These are phyloP conservation scores for Mycena leptocephala DNA, from an alignment of 768 basidiomycete species.

Conservation along the genomic window DNA sequence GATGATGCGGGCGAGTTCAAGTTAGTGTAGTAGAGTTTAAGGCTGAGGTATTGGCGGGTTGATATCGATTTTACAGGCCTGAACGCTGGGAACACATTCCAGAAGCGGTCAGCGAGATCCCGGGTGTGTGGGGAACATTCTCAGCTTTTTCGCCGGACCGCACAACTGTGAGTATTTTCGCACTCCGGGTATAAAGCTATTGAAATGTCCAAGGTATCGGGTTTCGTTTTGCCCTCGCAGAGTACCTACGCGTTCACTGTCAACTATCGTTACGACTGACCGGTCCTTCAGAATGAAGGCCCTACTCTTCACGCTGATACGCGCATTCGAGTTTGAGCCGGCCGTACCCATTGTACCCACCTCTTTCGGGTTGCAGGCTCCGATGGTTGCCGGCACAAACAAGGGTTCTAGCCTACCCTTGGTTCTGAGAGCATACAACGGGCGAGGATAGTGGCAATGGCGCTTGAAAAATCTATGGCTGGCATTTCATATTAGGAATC, in stretches of 20 bases:
- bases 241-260: slow-evolving; percentile 52
- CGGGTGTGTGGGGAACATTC: slow-evolving; percentile 74
- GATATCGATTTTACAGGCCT: slow-evolving; percentile 59
- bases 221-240: slow-evolving; percentile 76
- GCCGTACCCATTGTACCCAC: slow-evolving; percentile 4
- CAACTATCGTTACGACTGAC: not conserved
- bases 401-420: not conserved
- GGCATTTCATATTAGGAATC: not conserved
- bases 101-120: slow-evolving; percentile 60
- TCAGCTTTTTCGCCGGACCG: slow-evolving; percentile 74
- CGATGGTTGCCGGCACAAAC: not conserved
- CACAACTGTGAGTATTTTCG: slow-evolving; percentile 18
- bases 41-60: not conserved
- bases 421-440: not conserved
- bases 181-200: not conserved
- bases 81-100: slow-evolving; percentile 74
- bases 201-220: slow-evolving; percentile 61
- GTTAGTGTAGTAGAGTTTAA: slow-evolving; percentile 48
- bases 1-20: slow-evolving; percentile 74
- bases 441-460: not conserved
- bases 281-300: slow-evolving; percentile 46
- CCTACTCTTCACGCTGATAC: slow-evolving; percentile 56
- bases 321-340: slow-evolving; percentile 64
- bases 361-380: not conserved
- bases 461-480: not conserved